Conservation (phyloP, 2,329 filamentous ascomycete genomes). For the Ambrosiella beaveri region DNA sequence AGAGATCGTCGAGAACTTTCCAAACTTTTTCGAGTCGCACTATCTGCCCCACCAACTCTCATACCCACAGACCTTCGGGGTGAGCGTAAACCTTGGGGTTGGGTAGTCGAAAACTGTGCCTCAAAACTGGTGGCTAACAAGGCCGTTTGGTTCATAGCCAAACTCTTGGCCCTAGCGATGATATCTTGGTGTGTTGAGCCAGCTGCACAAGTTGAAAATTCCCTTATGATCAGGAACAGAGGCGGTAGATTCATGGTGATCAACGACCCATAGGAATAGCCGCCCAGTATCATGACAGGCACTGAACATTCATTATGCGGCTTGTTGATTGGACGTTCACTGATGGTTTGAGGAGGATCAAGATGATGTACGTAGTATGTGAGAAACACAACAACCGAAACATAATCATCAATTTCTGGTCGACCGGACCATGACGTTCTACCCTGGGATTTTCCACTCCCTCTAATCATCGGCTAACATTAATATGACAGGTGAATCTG, state of each 20-base stretch:
- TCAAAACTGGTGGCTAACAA: conserved; percentile 24
- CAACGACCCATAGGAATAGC: conserved; percentile 84
- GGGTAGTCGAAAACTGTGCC: conserved; percentile 18
- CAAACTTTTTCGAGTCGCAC: conserved; percentile 23
- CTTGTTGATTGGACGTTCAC: background rate
- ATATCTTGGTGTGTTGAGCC: conserved; percentile 51
- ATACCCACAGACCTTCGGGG: conserved; percentile 22
- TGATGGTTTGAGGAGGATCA: conserved; percentile 20
- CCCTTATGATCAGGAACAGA: conserved; percentile 37
- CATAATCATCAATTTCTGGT: conserved; percentile 67
- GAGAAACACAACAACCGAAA: conserved; percentile 65
- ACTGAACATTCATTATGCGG: conserved; percentile 2
- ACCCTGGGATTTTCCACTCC: conserved; percentile 56
- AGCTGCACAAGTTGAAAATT: conserved; percentile 35
- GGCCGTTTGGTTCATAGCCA: conserved; percentile 45
- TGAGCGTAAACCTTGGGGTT: conserved; percentile 13
- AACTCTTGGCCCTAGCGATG: conserved; percentile 46
- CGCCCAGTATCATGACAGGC: conserved; percentile 43
- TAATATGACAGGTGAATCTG: background rate
- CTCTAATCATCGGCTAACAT: conserved; percentile 32
- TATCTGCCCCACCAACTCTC: conserved; percentile 34
- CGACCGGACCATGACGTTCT: conserved; percentile 75
- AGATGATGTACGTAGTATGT: conserved; percentile 52
- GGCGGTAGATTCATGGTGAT: conserved; percentile 58
- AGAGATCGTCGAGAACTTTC: conserved; percentile 21